Evolutionary conservation across 192 early-diverging fungal species (phyloP), one percentile per base, ranked within the genome.

Genomic region (Linnemannia hyalina): DNA sequence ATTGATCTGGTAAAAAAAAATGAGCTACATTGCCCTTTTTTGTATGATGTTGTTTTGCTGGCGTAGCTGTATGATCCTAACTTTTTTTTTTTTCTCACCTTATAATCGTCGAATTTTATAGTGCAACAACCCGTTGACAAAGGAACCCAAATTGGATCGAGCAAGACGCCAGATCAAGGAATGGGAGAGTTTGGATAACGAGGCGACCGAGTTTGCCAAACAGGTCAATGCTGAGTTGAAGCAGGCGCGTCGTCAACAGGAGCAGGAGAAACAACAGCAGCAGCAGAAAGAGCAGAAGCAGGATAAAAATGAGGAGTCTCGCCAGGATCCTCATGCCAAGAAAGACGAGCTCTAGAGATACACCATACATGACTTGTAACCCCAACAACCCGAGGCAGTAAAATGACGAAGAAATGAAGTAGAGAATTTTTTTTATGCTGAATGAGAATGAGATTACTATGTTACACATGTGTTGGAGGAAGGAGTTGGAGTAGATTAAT

Each of bases 61-160:
- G 5, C 49, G 49, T 20, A 20, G 35, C 16, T 22, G 5, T 22
- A 15, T 52, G 18, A 15, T 22, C 49, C 16, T 22, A 4, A 5
- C 0, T 70, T 77, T 75, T 36, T 68, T 36, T 68, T 41, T 0
- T 26, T 40, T n/a, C 40, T 74, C 16, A 76, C 26, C 10, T 65
- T 10, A 15, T 57, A 1, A 57, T 10, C 6, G 22, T 3, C 26
- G n/a, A 15, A 65, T 44, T 68, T 42, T 63, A 40, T 83, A 96
- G 94, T 99, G 98, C 92, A 99, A 99, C 83, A 99, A 99, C 89
- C 98, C 98, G 4, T 90, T 99, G 86, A 99, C 97, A 9, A 99
- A 98, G 87, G 98, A 99, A 77, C 97, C 97, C n/a, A 99, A 99
- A 90, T 91, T 99, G 9, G 95, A 97, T 76, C 93, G 98, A 8